A percentile compares a stretch with the other conserved stretches of the same genome.
Evolutionary conservation across 108 stramenopile genomes (phyloP).

Genomic region (Skeletonema costatum): DNA sequence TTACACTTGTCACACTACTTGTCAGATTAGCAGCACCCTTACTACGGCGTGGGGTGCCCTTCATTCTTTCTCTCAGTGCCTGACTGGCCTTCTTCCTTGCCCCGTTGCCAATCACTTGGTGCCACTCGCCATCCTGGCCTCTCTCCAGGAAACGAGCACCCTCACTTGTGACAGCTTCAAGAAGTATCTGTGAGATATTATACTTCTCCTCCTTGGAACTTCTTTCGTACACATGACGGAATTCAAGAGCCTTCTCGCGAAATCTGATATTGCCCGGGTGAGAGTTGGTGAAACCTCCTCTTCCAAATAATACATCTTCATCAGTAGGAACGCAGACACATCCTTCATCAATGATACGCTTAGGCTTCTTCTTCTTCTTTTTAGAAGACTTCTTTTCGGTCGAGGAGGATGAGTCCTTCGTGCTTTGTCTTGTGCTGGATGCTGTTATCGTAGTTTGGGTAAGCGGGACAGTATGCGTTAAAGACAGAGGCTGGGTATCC

Average conservation of each 20-base stretch:
- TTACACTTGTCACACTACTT: background rate
- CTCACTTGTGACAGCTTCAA: constrained; percentile 24
- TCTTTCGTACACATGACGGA: constrained; percentile 4
- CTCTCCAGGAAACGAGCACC: constrained; percentile 45
- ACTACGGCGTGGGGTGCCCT: background rate
- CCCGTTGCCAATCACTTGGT: constrained; percentile 43
- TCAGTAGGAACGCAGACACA: constrained; percentile 34
- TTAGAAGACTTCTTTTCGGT: background rate
- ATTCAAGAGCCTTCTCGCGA: constrained; percentile 34
- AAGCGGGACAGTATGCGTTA: background rate
- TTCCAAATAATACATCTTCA: constrained; percentile 72
- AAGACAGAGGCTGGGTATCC: background rate
- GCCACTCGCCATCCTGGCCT: constrained; percentile 44
- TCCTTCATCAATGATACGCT: constrained; percentile 20
- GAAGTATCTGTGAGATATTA: constrained; percentile 29
- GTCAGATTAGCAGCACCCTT: background rate
- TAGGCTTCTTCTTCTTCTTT: constrained; percentile 20
- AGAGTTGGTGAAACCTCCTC: constrained; percentile 72
- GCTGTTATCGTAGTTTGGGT: background rate
- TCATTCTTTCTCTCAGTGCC: constrained; percentile 41
- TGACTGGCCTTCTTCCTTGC: constrained; percentile 51
- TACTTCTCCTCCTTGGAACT: constrained; percentile 42
- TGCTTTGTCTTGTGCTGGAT: background rate
- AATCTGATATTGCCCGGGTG: constrained; percentile 72
- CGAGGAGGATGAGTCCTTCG: constrained; percentile 1